A percentile compares a stretch with the other conserved stretches of the same genome.
These are phyloP conservation scores for Volvariella volvacea DNA, from an alignment of 1,284 basidiomycete genomes.

Conservation along the genomic window DNA sequence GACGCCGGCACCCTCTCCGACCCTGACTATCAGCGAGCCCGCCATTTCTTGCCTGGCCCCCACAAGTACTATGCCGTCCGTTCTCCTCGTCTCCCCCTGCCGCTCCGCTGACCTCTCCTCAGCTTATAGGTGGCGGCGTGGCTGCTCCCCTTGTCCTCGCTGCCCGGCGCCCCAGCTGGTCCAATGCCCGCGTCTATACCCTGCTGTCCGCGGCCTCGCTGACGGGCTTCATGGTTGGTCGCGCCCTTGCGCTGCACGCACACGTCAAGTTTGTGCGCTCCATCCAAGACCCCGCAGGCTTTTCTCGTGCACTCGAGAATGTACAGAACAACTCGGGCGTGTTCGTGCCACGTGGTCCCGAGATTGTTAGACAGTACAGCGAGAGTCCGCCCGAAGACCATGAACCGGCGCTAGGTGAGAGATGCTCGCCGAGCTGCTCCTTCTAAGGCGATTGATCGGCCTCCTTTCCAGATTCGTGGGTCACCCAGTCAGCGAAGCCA, in stretches of 20 bases:
- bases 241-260: slow-evolving; percentile 19
- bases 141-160: slow-evolving; percentile 16
- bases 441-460: neutral
- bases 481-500: too few relatives aligned
- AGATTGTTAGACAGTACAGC: slow-evolving; percentile 17
- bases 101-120: neutral
- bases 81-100: slow-evolving; percentile 9
- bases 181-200: slow-evolving; percentile 11
- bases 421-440: slow-evolving; percentile 6
- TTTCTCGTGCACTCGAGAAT: slow-evolving; percentile 41
- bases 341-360: slow-evolving; percentile 14
- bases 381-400: too few relatives aligned
- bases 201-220: slow-evolving; percentile 11
- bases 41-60: slow-evolving; percentile 41
- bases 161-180: slow-evolving; percentile 19
- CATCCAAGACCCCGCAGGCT: slow-evolving; percentile 36
- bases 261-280: slow-evolving; percentile 33
- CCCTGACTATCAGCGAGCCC: slow-evolving; percentile 49
- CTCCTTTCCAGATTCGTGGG: neutral
- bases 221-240: slow-evolving; percentile 19
- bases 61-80: slow-evolving; percentile 33
- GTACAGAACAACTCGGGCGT: slow-evolving; percentile 26
- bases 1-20: slow-evolving; percentile 45
- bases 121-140: slow-evolving; percentile 18
- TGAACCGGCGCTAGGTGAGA: too few relatives aligned